These are phyloP conservation scores for Copromyces sp. DNA, from an alignment of 495 filamentous ascomycete genomes.

Conservation along the genomic window DNA sequence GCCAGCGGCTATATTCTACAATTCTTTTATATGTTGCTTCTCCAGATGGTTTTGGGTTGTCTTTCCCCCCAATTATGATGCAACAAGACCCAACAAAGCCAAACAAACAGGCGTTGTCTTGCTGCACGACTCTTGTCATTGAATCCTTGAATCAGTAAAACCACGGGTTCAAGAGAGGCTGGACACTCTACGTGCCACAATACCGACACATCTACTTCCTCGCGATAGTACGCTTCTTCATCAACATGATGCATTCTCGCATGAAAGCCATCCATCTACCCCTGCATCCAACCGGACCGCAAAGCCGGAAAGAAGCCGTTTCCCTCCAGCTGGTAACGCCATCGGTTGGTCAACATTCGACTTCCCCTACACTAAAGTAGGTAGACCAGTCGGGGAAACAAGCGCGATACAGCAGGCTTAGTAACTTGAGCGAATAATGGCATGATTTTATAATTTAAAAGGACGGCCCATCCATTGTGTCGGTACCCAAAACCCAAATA, in stretches of 20 bases:
- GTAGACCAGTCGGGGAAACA: neutral
- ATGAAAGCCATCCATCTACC: neutral
- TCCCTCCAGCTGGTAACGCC: neutral
- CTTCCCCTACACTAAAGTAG: neutral
- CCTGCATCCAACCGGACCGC: neutral
- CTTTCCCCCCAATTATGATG: neutral
- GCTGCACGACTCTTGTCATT: neutral
- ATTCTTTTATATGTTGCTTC: neutral
- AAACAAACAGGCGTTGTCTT: neutral
- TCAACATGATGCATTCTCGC: neutral
- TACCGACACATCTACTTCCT: neutral
- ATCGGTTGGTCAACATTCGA: neutral
- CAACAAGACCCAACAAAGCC: neutral
- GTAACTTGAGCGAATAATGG: neutral
- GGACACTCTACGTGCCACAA: neutral
- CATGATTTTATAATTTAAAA: neutral
- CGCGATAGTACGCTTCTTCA: neutral
- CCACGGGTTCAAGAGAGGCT: neutral
- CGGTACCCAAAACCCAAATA: neutral
- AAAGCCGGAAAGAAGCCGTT: neutral
- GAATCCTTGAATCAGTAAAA: neutral
- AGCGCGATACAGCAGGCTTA: neutral
- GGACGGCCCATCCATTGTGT: neutral
- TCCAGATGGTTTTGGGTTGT: neutral
- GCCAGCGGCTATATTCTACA: too few species aligned